Base-by-base conservation (phyloP, 2,329 filamentous ascomycete species). In the Trichoderma sp. region DNA sequence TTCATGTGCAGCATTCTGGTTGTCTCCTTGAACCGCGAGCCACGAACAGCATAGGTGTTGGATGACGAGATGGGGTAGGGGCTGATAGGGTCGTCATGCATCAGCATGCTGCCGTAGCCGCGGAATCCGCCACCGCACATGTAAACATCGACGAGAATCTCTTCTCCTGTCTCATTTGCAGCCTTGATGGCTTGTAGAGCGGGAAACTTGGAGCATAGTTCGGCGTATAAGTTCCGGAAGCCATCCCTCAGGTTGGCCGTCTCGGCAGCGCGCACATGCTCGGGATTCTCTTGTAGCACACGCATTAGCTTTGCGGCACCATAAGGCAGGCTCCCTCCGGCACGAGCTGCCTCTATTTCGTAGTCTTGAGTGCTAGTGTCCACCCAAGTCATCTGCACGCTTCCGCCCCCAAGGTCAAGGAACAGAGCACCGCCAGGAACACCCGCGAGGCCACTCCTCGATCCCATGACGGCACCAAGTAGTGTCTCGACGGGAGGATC, bases 71-170 rank as follows among this genome's bases (percentile, higher is more conserved):
- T 92, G 0, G 95, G 95, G 79, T 97, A 98, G 0, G 93, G 93
- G 68, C 87, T 84, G 57, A 93, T 87, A 6, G 84, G 81, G 76
- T 95, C 92, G 75, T 88, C 87, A 78, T 92, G 90, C 92, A 97
- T 95, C 67, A 97, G 85, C 77, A 97, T 90, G 80, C 93, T 97
- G 7, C 94, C 95, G 85, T 97, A 97, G 17, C 95, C 95, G 43
- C 95, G 86, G 78, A 97, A 97, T 0, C 95, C 95, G 28, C 95
- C 95, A 57, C 95, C 95, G 73, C 93, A 97, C 71, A 98, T 89
- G 79, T 95, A 97, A 9, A 97, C 84, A 39, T 92, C 89, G 71
- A 94, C 85, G 5, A 87, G 87, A 63, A 75, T 73, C 53, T 76
- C 73, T 39, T 76, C 73, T 34, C 76, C 76, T 20, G 73, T 74